These are phyloP conservation scores for Musa beccarii DNA, from an alignment of 176 grass and related monocot genomes.

Conservation along the genomic window DNA sequence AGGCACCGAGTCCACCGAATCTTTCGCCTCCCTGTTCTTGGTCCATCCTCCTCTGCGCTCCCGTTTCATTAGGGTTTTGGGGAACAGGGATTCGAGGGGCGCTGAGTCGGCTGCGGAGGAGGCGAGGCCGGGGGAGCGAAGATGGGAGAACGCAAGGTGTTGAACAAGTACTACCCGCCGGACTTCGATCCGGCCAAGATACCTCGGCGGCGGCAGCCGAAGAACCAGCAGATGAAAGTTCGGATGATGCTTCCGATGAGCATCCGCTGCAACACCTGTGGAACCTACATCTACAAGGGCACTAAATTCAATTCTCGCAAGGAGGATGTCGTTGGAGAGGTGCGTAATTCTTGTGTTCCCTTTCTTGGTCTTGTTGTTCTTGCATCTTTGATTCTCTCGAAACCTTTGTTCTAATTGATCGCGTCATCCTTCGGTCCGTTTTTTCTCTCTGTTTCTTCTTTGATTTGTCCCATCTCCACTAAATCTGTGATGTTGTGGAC, in stretches of 20 bases:
- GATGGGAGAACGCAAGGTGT: conserved; percentile 36
- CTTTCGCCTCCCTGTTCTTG: too few species aligned
- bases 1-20: too few species aligned
- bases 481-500: background rate
- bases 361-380: background rate
- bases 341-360: background rate
- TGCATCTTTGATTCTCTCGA: background rate
- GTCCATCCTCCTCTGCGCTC: too few species aligned
- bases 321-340: conserved; percentile 59
- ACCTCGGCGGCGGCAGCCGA: conserved; percentile 51
- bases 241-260: conserved; percentile 82
- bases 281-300: conserved; percentile 74
- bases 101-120: background rate
- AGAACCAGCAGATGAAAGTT: conserved; percentile 73
- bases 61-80: too few species aligned
- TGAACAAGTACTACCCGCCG: conserved; percentile 76
- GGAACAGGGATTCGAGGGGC: background rate
- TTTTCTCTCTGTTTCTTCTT: background rate
- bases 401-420: too few species aligned
- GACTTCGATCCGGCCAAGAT: conserved; percentile 69
- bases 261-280: conserved; percentile 61
- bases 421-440: too few species aligned
- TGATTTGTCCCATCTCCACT: background rate
- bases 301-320: conserved; percentile 88
- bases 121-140: background rate